A percentile compares a stretch with the other conserved stretches of the same genome.
Evolutionary conservation across 31 red algal species (phyloP).

Genomic region (Asparagopsis taxiformis): DNA sequence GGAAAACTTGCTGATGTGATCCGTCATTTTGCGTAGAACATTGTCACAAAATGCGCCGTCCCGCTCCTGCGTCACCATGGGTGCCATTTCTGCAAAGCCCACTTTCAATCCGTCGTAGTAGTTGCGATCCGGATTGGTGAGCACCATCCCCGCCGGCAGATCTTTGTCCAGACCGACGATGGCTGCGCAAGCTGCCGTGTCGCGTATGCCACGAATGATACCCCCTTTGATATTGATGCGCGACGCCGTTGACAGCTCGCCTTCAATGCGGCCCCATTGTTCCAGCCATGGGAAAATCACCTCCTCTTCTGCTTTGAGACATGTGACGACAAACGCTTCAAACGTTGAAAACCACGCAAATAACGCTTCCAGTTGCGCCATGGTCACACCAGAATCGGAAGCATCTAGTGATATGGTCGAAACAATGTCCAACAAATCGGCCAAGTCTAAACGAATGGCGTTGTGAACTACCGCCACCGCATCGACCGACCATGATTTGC

Average conservation of each 20-base stretch:
- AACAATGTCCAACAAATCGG: conserved; percentile 14
- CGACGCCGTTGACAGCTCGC: conserved; percentile 15
- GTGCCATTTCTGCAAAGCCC: conserved; percentile 13
- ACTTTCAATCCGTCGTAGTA: conserved; percentile 42
- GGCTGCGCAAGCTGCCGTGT: conserved; percentile 22
- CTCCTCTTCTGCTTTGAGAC: conserved; percentile 48
- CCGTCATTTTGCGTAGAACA: conserved; percentile 6
- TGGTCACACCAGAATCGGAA: neutral
- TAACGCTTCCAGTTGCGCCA: conserved; percentile 16
- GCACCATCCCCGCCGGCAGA: neutral
- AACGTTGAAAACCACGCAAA: conserved; percentile 36
- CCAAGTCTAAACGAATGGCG: conserved; percentile 39
- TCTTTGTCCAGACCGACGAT: neutral
- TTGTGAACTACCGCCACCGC: conserved; percentile 27
- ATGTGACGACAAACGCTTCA: conserved; percentile 28
- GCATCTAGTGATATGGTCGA: neutral
- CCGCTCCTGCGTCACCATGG: neutral
- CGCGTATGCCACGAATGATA: conserved; percentile 46
- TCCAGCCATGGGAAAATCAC: conserved; percentile 40
- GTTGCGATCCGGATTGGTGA: conserved; percentile 7
- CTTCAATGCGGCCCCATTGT: conserved; percentile 48
- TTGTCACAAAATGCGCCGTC: neutral
- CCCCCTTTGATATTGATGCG: conserved; percentile 18
- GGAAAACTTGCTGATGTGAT: neutral
- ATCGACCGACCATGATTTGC: conserved; percentile 21